These are phyloP conservation scores for Gossypium davidsonii DNA, from an alignment of 441 rosid species.

Conservation along the genomic window DNA sequence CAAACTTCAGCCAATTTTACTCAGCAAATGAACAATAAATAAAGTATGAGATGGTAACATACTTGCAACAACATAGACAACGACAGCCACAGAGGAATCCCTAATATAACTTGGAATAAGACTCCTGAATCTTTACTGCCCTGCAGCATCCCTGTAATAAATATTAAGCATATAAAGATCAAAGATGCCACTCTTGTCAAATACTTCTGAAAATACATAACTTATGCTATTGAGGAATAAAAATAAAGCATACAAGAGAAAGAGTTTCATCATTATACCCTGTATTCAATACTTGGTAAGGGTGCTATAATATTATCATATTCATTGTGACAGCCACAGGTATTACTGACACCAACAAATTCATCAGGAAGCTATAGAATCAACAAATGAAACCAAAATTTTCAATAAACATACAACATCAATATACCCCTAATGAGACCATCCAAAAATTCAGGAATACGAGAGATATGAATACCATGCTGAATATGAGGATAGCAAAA, in stretches of 20 bases:
- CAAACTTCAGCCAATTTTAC: neutral
- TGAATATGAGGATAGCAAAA: neutral
- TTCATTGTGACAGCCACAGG: neutral
- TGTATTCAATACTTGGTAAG: neutral
- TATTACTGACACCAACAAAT: neutral
- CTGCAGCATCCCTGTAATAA: conserved; percentile 74
- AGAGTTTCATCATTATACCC: neutral
- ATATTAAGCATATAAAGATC: neutral
- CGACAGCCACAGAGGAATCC: conserved; percentile 83
- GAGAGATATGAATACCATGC: neutral
- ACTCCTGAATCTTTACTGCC: conserved; percentile 84
- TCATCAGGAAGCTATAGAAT: neutral
- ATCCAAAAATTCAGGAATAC: neutral
- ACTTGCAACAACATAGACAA: conserved; percentile 87
- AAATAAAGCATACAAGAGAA: neutral
- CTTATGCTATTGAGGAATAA: neutral
- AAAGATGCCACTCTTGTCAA: neutral
- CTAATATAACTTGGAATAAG: conserved; percentile 79
- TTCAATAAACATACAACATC: neutral
- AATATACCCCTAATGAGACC: neutral
- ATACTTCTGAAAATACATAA: neutral
- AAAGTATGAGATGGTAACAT: conserved; percentile 22
- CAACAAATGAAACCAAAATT: neutral
- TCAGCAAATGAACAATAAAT: neutral
- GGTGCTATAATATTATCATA: neutral